Evolutionary conservation across 1,284 basidiomycete species (phyloP).

Genomic region (Rhodotorula mucilaginosa): DNA sequence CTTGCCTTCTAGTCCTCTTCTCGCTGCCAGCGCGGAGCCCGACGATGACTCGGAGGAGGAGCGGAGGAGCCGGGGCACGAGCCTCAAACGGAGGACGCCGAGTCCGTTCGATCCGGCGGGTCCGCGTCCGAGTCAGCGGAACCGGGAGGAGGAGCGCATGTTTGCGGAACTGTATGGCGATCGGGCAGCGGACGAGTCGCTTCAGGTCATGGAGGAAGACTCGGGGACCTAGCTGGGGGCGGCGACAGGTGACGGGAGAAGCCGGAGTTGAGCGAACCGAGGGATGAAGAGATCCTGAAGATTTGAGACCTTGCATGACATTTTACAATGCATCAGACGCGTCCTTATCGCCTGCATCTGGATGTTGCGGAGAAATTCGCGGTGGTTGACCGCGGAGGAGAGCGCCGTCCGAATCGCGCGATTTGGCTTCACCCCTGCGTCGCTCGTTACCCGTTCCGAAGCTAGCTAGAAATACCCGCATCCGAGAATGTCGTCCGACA

Average conservation of each 20-base stretch:
- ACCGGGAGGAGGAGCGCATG: conserved; percentile 25
- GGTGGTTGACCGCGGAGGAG: neutral
- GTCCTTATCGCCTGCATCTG: no score
- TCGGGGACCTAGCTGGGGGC: neutral
- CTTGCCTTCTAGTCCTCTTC: neutral
- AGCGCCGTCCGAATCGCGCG: neutral
- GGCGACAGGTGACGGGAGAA: neutral
- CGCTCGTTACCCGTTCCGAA: neutral
- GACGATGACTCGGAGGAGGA: neutral
- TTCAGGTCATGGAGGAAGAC: neutral
- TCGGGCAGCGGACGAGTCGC: neutral
- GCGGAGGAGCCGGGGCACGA: no score
- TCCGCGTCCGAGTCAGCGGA: conserved; percentile 26
- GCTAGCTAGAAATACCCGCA: neutral
- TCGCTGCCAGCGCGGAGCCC: neutral
- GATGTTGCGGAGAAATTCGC: conserved; percentile 3
- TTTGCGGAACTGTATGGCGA: conserved; percentile 10
- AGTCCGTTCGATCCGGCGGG: conserved; percentile 5
- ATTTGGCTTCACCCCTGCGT: neutral
- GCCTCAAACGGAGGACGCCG: neutral
- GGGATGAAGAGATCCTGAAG: no score
- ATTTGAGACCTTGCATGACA: neutral
- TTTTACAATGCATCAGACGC: no score
- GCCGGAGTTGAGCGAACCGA: neutral
- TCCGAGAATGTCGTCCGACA: conserved; percentile 16